Evolutionary conservation across 129 eudicot species (phyloP).

Genomic region (Centrapalus pauciflorus): DNA sequence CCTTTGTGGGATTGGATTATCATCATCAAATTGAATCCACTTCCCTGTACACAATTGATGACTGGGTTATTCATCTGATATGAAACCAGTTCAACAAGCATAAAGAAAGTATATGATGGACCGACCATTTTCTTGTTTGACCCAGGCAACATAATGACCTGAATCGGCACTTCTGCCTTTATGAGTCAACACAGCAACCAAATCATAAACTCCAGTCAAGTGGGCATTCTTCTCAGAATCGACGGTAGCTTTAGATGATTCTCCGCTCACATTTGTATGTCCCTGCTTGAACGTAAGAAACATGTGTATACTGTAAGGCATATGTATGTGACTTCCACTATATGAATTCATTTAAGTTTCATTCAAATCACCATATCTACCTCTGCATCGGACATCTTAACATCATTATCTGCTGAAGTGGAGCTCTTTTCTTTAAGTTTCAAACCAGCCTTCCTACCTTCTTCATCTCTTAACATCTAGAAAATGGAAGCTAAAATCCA

Average conservation of each 20-base stretch:
- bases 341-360: no score
- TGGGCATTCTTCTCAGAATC: constrained; percentile 67
- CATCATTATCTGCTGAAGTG: constrained; percentile 51
- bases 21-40: constrained; percentile 90
- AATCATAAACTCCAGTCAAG: constrained; percentile 81
- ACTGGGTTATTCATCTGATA: background rate
- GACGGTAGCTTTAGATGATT: constrained; percentile 53
- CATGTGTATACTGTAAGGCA: background rate
- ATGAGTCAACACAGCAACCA: constrained; percentile 95
- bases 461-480: constrained; percentile 87
- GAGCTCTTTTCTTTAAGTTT: constrained; percentile 62
- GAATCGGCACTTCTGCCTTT: constrained; percentile 99
- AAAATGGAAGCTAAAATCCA: constrained; percentile 12
- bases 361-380: constrained; percentile 40
- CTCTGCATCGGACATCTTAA: constrained; percentile 88
- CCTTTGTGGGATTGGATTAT: constrained; percentile 81
- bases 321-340: constrained; percentile 5
- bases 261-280: constrained; percentile 57
- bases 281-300: constrained; percentile 45
- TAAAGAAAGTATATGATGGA: no score
- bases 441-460: constrained; percentile 85
- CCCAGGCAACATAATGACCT: constrained; percentile 98
- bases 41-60: constrained; percentile 48
- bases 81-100: background rate
- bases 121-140: constrained; percentile 91